Evolutionary conservation across 495 filamentous ascomycete genomes (phyloP), one percentile per base, ranked within the genome.

Genomic region (Hyaloscypha bicolor): DNA sequence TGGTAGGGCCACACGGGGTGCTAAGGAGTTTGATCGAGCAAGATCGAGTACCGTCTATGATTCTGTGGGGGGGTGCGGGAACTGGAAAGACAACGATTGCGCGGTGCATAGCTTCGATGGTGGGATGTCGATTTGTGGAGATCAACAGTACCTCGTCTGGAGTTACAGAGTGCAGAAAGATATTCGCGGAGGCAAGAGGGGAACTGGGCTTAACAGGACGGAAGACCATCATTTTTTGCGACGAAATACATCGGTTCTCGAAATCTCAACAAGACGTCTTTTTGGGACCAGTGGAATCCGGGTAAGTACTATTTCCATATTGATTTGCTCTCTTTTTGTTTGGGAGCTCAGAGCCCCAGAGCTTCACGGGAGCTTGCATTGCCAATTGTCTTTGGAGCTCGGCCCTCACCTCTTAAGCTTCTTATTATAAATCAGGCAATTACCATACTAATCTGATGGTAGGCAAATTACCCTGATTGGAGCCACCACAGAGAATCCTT

Each of bases 51-150:
- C 94, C 95, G 0, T 94, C 91, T 39, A 97, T 99, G 93, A 93
- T 99, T 33, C 76, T 99, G 11, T 98, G 95, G 95, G 95, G 95
- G 21, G 84, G 86, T 11, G 89, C 94, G 2, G 95, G 95, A 3
- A 97, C 93, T 4, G 95, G 95, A 33, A 99, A 99, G 79, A 99
- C 95, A 2, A 98, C 95, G 0, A 97, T 99, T 68, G 95, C 94
- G 11, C 81, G 94, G n/a, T 91, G 96, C 9, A 90, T 99, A 63
- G 90, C 95, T n/a, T 85, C 87, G 3, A 86, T 87, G 74, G 91
- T 90, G 6, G 91, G 88, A 30, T 88, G 89, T 63, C 85, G 95
- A 9, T 97, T 97, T 74, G 89, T 98, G 64, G 95, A 99, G 81
- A 94, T 99, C 79, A 97, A 96, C 93, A 64, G 97, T 94, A 3